Percentiles rank a stretch among this genome's conserved stretches.
phyloP scores from a whole-genome alignment of 257 asterid species.

The Mitragyna speciosa region DNA sequence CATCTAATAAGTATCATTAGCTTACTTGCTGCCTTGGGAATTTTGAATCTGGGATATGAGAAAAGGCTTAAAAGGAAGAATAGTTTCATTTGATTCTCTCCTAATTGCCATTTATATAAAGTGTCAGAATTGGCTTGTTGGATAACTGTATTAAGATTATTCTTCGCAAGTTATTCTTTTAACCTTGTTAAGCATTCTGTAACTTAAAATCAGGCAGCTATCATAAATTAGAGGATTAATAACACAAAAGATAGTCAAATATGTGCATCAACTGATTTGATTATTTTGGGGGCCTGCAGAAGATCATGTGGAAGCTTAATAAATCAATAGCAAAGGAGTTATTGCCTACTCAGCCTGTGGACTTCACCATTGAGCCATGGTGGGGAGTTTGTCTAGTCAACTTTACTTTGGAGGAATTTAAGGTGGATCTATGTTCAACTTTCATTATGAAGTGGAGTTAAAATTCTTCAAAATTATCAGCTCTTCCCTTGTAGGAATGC shows the following conservation, averaged over 20 bases:
- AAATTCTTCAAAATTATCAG: neutral
- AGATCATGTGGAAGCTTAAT: slow-evolving; percentile 99
- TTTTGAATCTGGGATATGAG: neutral
- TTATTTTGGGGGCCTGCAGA: slow-evolving; percentile 66
- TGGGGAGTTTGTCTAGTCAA: slow-evolving; percentile 99
- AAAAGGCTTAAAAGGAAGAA: neutral
- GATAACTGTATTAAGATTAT: neutral
- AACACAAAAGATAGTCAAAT: neutral
- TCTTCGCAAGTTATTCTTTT: neutral
- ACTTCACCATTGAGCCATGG: slow-evolving; percentile 91
- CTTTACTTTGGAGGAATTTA: slow-evolving; percentile 96
- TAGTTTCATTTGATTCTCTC: neutral
- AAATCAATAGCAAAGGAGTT: slow-evolving; percentile 96
- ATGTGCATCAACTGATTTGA: slow-evolving; percentile 14
- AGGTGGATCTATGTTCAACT: slow-evolving; percentile 41
- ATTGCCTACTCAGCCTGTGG: slow-evolving; percentile 91
- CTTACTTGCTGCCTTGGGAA: neutral
- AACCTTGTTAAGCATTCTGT: neutral
- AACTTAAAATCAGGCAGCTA: neutral
- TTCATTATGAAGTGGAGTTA: neutral
- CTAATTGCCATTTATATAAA: neutral
- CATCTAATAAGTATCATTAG: neutral
- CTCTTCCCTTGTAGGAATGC: neutral
- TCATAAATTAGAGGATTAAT: neutral
- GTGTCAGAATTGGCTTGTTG: neutral